These are phyloP conservation scores for Pseudocercospora macadamiae DNA, from an alignment of 2,329 filamentous ascomycete species.

Conservation along the genomic window DNA sequence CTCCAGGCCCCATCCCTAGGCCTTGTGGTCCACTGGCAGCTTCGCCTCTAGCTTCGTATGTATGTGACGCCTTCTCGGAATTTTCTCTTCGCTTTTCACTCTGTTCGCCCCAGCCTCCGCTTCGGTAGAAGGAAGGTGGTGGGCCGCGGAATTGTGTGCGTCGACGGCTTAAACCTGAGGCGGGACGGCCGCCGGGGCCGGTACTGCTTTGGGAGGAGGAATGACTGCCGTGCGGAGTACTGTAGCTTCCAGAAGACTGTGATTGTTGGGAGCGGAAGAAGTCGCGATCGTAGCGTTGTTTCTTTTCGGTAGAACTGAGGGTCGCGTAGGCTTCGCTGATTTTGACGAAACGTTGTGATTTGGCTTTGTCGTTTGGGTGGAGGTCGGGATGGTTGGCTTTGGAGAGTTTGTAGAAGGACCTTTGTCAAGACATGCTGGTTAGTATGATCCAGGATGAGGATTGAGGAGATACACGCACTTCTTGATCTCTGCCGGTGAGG, in stretches of 20 bases:
- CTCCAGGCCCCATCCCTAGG: constrained; percentile 43
- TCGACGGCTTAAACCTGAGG: constrained; percentile 78
- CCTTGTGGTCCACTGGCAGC: constrained; percentile 22
- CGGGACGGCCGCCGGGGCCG: constrained; percentile 70
- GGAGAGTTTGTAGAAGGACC: constrained; percentile 80
- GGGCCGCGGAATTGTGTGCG: constrained; percentile 79
- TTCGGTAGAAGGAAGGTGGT: constrained; percentile 84
- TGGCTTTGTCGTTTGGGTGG: constrained; percentile 74
- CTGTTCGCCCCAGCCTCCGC: constrained; percentile 75
- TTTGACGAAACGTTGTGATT: constrained; percentile 66
- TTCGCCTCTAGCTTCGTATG: constrained; percentile 31
- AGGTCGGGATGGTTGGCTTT: constrained; percentile 91
- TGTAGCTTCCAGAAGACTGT: constrained; percentile 32
- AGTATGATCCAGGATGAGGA: too few relatives aligned
- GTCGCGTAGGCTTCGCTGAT: constrained; percentile 43
- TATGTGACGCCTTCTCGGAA: constrained; percentile 38
- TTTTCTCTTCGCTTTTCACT: constrained; percentile 59
- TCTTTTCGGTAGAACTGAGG: constrained; percentile 64
- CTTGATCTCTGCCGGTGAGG: constrained; percentile 79
- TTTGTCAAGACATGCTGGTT: constrained; percentile 36
- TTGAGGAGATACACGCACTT: too few relatives aligned
- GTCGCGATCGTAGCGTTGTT: constrained; percentile 79
- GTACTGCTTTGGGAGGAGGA: constrained; percentile 58
- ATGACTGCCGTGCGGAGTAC: constrained; percentile 59
- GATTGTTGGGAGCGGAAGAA: constrained; percentile 46